Conservation (phyloP, 352 stramenopile species). For the Blastocystis sp. region DNA sequence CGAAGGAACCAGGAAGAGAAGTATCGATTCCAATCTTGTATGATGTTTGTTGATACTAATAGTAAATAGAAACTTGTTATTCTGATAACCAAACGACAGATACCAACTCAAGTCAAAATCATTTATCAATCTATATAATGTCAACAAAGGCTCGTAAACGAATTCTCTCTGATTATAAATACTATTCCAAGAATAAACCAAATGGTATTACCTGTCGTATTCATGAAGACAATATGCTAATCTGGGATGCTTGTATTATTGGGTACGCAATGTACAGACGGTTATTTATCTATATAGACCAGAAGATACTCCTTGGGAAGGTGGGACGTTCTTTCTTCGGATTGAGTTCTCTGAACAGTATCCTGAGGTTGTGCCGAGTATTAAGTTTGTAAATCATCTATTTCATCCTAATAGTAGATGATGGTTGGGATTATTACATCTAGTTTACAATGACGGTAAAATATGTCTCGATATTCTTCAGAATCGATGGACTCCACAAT, state of each 20-base stretch:
- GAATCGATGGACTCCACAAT: slow-evolving; percentile 99
- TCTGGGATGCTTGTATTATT: slow-evolving; percentile 82
- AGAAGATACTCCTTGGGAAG: slow-evolving; percentile 97
- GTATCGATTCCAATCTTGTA: slow-evolving; percentile 27
- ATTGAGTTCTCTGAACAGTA: slow-evolving; percentile 98
- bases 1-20: not conserved
- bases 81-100: not conserved
- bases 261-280: slow-evolving; percentile 72
- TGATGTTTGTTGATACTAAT: slow-evolving; percentile 8
- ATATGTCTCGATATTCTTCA: slow-evolving; percentile 99
- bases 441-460: slow-evolving; percentile 83
- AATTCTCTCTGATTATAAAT: slow-evolving; percentile 34
- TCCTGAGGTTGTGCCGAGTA: slow-evolving; percentile 94
- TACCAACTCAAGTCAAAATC: not conserved
- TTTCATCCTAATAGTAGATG: slow-evolving; percentile 93
- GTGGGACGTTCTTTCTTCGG: slow-evolving; percentile 75
- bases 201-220: slow-evolving; percentile 55
- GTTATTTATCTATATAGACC: slow-evolving; percentile 75
- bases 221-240: slow-evolving; percentile 64
- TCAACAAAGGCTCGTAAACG: slow-evolving; percentile 50
- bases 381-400: slow-evolving; percentile 98
- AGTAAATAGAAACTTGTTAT: too few relatives aligned
- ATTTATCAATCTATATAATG: too few relatives aligned
- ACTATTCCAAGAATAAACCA: slow-evolving; percentile 26
- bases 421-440: not conserved